Conservation (phyloP, 768 basidiomycete species). For the Gloeophyllum trabeum region DNA sequence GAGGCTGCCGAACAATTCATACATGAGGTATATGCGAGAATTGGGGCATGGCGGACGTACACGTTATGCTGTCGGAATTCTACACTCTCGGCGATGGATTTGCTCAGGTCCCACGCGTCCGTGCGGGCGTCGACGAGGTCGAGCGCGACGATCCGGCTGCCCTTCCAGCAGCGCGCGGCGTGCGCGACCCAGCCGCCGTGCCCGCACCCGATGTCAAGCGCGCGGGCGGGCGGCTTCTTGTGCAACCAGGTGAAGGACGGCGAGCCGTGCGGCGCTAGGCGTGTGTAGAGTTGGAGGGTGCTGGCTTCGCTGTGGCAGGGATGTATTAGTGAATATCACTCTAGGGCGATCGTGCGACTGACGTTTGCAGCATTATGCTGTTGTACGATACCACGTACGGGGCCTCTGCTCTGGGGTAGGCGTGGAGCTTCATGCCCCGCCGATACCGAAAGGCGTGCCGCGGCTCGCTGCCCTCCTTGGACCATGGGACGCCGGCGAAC, state of each 20-base stretch:
- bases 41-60: slow-evolving; percentile 27
- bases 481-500: too few species aligned
- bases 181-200: slow-evolving; percentile 56
- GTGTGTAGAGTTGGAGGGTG: slow-evolving; percentile 35
- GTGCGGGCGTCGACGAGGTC: slow-evolving; percentile 38
- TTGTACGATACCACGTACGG: slow-evolving; percentile 65
- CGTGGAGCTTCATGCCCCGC: slow-evolving; percentile 38
- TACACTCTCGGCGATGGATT: slow-evolving; percentile 24
- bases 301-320: too few species aligned
- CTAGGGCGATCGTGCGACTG: slow-evolving; percentile 14
- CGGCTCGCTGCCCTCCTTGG: too few species aligned
- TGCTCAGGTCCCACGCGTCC: slow-evolving; percentile 4
- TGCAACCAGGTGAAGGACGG: slow-evolving; percentile 52
- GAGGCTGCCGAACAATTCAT: slow-evolving; percentile 25
- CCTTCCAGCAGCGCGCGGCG: slow-evolving; percentile 52
- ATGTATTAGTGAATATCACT: slow-evolving; percentile 62
- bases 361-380: slow-evolving; percentile 47
- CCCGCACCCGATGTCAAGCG: slow-evolving; percentile 74
- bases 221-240: slow-evolving; percentile 34
- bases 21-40: not conserved
- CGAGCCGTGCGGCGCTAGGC: slow-evolving; percentile 37
- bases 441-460: slow-evolving; percentile 16
- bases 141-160: slow-evolving; percentile 48
- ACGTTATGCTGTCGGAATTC: slow-evolving; percentile 55
- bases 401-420: slow-evolving; percentile 32